Percentiles rank a stretch among this genome's conserved stretches.
phyloP scores from a whole-genome alignment of 192 early-diverging fungal genomes.

The Linnemannia elongata region DNA sequence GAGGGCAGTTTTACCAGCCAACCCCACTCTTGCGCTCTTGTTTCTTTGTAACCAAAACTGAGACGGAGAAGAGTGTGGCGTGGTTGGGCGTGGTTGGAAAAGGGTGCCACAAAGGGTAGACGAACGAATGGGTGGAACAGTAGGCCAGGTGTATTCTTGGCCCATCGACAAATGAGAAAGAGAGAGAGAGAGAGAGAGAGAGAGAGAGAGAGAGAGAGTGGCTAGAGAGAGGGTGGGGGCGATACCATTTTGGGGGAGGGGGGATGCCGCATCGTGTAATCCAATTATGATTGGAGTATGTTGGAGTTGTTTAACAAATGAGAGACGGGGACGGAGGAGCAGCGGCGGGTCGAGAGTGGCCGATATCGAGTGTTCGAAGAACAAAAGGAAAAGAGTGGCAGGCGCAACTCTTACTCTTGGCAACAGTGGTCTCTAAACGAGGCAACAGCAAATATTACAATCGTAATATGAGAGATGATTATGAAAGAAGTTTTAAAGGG shows the following conservation, averaged over 20 bases:
- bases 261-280: background rate
- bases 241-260: background rate
- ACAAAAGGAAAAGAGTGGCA: background rate
- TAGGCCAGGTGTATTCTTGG: background rate
- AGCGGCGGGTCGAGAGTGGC: background rate
- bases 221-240: background rate
- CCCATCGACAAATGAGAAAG: background rate
- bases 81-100: too few species aligned
- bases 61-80: too few species aligned
- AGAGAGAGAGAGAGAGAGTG: too few species aligned
- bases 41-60: background rate
- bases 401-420: too few species aligned
- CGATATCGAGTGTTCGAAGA: background rate
- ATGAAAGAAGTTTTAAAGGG: too few species aligned
- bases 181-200: too few species aligned
- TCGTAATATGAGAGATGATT: background rate
- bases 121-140: background rate
- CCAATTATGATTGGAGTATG: background rate
- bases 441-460: background rate
- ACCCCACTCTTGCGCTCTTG: background rate
- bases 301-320: background rate
- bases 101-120: too few species aligned
- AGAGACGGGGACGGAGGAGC: background rate
- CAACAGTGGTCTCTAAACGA: too few species aligned
- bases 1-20: background rate